phyloP scores from a whole-genome alignment of 768 basidiomycete genomes.

The Termitomyces sp. region DNA sequence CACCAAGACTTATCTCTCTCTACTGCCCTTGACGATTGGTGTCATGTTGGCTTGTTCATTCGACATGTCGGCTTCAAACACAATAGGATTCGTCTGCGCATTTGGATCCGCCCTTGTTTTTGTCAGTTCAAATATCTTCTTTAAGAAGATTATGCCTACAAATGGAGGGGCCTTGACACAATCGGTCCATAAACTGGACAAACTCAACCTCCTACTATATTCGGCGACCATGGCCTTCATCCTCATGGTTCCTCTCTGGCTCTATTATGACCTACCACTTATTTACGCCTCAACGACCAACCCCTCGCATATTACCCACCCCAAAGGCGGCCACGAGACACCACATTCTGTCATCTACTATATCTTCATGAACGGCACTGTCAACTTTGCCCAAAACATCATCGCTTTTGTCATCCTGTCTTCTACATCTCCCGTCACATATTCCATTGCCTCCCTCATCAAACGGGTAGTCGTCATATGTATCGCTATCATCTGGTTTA shows the following conservation, averaged over 20 bases:
- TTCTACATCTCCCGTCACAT: slow-evolving; percentile 96
- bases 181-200: slow-evolving; percentile 82
- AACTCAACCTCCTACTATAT: slow-evolving; percentile 93
- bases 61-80: slow-evolving; percentile 85
- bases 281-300: slow-evolving; percentile 47
- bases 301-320: slow-evolving; percentile 40
- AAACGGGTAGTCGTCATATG: slow-evolving; percentile 98
- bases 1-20: slow-evolving; percentile 83
- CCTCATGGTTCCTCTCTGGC: slow-evolving; percentile 95
- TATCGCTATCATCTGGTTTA: slow-evolving; percentile 97
- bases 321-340: slow-evolving; percentile 40
- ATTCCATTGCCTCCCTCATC: slow-evolving; percentile 96
- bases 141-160: slow-evolving; percentile 96
- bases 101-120: slow-evolving; percentile 97
- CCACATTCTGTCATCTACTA: slow-evolving; percentile 72
- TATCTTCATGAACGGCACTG: slow-evolving; percentile 91
- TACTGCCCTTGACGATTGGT: slow-evolving; percentile 91
- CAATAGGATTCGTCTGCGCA: slow-evolving; percentile 86
- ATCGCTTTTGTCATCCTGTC: slow-evolving; percentile 96
- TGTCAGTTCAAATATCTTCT: slow-evolving; percentile 97
- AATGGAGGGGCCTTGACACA: slow-evolving; percentile 36
- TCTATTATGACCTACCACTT: slow-evolving; percentile 79
- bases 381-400: slow-evolving; percentile 96
- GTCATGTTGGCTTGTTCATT: slow-evolving; percentile 98
- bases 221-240: slow-evolving; percentile 92